Percentiles rank a stretch among this genome's conserved stretches.
Evolutionary conservation across 352 stramenopile species (phyloP).

Genomic region (Phytophthora uliginosa): DNA sequence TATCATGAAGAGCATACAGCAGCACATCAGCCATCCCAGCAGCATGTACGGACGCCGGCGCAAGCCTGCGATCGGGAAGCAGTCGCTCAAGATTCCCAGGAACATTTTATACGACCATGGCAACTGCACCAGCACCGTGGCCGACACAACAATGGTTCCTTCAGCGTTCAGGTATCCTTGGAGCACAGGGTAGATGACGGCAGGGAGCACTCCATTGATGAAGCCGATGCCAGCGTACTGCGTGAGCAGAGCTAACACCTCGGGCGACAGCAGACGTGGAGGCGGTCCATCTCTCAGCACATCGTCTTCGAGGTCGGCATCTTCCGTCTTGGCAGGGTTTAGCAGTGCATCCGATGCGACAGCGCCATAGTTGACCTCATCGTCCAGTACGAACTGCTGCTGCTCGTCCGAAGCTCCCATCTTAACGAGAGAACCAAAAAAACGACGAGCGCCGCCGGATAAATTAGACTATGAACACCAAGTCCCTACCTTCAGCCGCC

Average conservation of each 20-base stretch:
- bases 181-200: slow-evolving; percentile 56
- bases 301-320: slow-evolving; percentile 33
- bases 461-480: slow-evolving; percentile 24
- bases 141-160: slow-evolving; percentile 57
- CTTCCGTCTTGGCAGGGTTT: slow-evolving; percentile 4
- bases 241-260: slow-evolving; percentile 43
- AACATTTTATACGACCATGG: slow-evolving; percentile 69
- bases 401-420: slow-evolving; percentile 36
- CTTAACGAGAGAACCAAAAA: slow-evolving; percentile 4
- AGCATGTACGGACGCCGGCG: slow-evolving; percentile 65
- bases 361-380: slow-evolving; percentile 29
- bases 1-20: slow-evolving; percentile 58
- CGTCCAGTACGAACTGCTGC: slow-evolving; percentile 31
- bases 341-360: slow-evolving; percentile 10
- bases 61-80: slow-evolving; percentile 57
- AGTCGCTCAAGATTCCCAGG: slow-evolving; percentile 62
- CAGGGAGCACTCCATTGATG: slow-evolving; percentile 48
- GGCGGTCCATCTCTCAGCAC: slow-evolving; percentile 38
- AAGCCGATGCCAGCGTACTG: slow-evolving; percentile 66
- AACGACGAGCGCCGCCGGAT: slow-evolving; percentile 12
- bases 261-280: slow-evolving; percentile 33
- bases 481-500: slow-evolving; percentile 13
- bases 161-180: slow-evolving; percentile 59
- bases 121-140: slow-evolving; percentile 51
- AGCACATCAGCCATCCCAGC: slow-evolving; percentile 57